These are phyloP conservation scores for Phytophthora brassicae DNA, from an alignment of 352 stramenopile species.

Conservation along the genomic window DNA sequence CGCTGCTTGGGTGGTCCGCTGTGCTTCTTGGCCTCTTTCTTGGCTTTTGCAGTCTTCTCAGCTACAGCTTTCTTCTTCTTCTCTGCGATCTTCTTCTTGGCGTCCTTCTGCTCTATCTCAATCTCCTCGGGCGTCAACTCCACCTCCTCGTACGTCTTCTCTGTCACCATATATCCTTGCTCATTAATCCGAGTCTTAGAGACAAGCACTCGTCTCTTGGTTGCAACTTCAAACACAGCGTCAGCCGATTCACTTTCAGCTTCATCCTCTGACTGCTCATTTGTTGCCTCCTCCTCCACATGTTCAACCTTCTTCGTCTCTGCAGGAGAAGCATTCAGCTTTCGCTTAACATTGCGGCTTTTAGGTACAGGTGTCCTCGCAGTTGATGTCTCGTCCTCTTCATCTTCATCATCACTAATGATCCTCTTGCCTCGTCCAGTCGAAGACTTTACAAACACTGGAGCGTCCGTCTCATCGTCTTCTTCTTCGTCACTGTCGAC, in stretches of 20 bases:
- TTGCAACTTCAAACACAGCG: constrained; percentile 28
- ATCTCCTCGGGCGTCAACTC: constrained; percentile 63
- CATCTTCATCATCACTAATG: constrained; percentile 72
- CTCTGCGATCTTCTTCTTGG: constrained; percentile 40
- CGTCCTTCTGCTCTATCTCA: constrained; percentile 45
- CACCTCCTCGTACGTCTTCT: constrained; percentile 74
- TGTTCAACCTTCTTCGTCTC: constrained; percentile 22
- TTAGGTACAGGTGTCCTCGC: constrained; percentile 22
- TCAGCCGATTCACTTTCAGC: constrained; percentile 11
- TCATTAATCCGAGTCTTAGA: constrained; percentile 81
- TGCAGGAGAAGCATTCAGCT: constrained; percentile 43
- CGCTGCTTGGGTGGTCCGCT: constrained; percentile 62
- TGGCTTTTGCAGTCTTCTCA: constrained; percentile 39
- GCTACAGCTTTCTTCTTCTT: constrained; percentile 51
- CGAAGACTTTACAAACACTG: constrained; percentile 64
- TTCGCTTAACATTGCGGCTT: constrained; percentile 47
- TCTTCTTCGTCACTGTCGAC: constrained; percentile 73
- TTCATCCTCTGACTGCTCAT: constrained; percentile 36
- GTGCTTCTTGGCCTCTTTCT: constrained; percentile 54
- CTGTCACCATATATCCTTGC: constrained; percentile 85
- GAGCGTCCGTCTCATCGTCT: constrained; percentile 57
- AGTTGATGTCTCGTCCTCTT: constrained; percentile 31
- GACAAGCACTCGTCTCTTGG: constrained; percentile 58
- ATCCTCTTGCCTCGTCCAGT: constrained; percentile 42
- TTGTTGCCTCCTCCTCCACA: constrained; percentile 20